Evolutionary conservation across 352 stramenopile genomes (phyloP), one percentile per base, ranked within the genome.

Genomic region (Globisporangium paddicum): DNA sequence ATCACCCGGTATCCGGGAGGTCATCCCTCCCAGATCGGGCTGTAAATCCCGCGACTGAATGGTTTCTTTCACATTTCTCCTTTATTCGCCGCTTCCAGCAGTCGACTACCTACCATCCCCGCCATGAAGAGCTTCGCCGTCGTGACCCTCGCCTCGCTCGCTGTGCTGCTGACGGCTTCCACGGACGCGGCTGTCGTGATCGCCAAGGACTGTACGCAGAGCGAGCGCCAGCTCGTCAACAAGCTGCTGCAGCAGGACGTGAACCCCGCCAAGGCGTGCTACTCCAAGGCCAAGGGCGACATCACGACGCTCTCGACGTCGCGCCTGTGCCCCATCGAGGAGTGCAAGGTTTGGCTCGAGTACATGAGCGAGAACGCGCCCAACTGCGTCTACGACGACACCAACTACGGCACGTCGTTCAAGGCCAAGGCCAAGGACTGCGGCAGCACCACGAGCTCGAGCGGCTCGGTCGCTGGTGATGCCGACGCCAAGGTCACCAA

Each of bases 341-440:
- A 78, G 55, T 90, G 78, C 63, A 60, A 57, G 19, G 51, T 47
- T 18, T 89, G 79, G 77, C 57, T 90, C 34, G 41, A 68, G n/a
- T 81, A 86, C 52, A 77, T 89, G 75, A 71, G 73, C 16, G 40
- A 67, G 37, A 77, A 79, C 25, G 51, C 70, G 18, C 81, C 81
- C 0, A 55, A 82, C 61, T 89, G 73, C 71, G 71, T 85, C 56
- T 89, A 82, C 58, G 79, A 87, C 53, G 76, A 77, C 62, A 77
- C 65, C 54, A 87, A 89, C 69, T 88, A 83, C 63, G 68, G 69
- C 25, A 62, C 48, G 13, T 42, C 62, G 42, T 90, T 78, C 60
- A 50, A 47, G 30, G 49, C 63, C 21, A 90, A 89, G 61, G 66
- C 58, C 28, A 66, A 68, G 21, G 77, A 86, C 48, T 90, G 81